Evolutionary conservation across 176 grass and related monocot genomes (phyloP).

Genomic region (Zizania latifolia): DNA sequence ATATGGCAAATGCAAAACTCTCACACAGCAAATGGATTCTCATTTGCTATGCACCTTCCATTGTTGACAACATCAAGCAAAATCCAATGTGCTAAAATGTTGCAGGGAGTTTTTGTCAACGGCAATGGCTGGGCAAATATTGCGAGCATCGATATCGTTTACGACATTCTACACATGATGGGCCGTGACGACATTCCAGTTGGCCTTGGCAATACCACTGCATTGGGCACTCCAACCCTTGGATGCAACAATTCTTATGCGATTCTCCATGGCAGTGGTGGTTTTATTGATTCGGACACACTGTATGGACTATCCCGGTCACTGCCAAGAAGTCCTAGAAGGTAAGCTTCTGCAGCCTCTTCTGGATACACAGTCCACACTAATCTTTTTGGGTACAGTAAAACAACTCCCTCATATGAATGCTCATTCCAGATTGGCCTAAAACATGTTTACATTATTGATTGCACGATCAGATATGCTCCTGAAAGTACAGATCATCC

Average conservation of each 20-base stretch:
- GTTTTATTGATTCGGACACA: conserved; percentile 81
- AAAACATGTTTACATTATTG: not conserved
- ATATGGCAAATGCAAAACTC: not conserved
- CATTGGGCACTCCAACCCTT: conserved; percentile 41
- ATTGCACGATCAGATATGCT: conserved; percentile 44
- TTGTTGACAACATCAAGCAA: not conserved
- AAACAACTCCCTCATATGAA: not conserved
- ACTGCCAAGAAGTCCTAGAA: conserved; percentile 80
- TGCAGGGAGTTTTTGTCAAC: conserved; percentile 65
- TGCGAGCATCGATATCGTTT: conserved; percentile 74
- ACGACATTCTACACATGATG: conserved; percentile 96
- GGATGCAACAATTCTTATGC: conserved; percentile 71
- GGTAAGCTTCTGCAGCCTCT: conserved; percentile 37
- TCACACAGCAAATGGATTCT: not conserved
- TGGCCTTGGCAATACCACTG: conserved; percentile 57
- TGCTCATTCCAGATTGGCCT: not conserved
- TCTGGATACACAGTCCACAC: not conserved
- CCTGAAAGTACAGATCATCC: conserved; percentile 50
- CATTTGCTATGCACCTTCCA: not conserved
- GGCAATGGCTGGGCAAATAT: conserved; percentile 78
- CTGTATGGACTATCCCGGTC: conserved; percentile 63
- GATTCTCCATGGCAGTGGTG: conserved; percentile 66
- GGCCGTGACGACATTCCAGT: conserved; percentile 85
- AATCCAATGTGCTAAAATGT: not conserved
- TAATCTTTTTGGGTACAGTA: not conserved